Evolutionary conservation across 2,329 filamentous ascomycete genomes (phyloP).

Genomic region (Colletotrichum eremochloae): DNA sequence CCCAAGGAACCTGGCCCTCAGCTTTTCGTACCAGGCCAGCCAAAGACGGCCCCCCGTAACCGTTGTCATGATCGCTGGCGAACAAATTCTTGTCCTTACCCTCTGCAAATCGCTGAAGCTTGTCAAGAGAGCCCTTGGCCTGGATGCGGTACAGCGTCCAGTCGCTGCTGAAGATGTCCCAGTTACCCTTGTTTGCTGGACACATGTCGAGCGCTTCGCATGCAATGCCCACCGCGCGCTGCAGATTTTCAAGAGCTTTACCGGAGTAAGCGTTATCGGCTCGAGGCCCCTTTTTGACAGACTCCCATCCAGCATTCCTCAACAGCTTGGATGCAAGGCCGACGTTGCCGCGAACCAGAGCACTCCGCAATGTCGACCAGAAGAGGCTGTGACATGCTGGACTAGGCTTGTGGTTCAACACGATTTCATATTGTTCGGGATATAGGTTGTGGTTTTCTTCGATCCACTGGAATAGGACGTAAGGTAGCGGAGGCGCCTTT

Average conservation of each 20-base stretch:
- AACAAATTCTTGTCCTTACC: conserved; percentile 68
- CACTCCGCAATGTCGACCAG: conserved; percentile 86
- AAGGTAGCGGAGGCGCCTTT: conserved; percentile 73
- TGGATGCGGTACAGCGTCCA: conserved; percentile 89
- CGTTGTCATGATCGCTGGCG: conserved; percentile 50
- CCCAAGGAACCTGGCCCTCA: conserved; percentile 89
- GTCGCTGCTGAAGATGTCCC: conserved; percentile 85
- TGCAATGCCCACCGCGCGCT: conserved; percentile 77
- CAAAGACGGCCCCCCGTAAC: conserved; percentile 62
- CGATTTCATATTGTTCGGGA: conserved; percentile 73
- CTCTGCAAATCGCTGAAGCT: conserved; percentile 84
- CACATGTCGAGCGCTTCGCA: conserved; percentile 79
- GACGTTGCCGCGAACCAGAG: conserved; percentile 82
- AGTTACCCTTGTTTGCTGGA: conserved; percentile 78
- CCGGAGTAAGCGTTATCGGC: conserved; percentile 76
- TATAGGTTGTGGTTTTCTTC: conserved; percentile 81
- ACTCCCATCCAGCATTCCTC: conserved; percentile 81
- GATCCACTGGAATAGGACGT: conserved; percentile 87
- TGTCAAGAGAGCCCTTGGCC: conserved; percentile 75
- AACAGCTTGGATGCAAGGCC: conserved; percentile 76
- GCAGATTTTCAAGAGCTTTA: conserved; percentile 81
- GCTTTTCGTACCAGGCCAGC: conserved; percentile 81
- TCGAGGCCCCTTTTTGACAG: conserved; percentile 77
- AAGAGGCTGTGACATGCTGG: conserved; percentile 83
- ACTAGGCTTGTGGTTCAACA: conserved; percentile 75